These are phyloP conservation scores for Yamadazyma olivae DNA, from an alignment of 805 yeast species.

Conservation along the genomic window DNA sequence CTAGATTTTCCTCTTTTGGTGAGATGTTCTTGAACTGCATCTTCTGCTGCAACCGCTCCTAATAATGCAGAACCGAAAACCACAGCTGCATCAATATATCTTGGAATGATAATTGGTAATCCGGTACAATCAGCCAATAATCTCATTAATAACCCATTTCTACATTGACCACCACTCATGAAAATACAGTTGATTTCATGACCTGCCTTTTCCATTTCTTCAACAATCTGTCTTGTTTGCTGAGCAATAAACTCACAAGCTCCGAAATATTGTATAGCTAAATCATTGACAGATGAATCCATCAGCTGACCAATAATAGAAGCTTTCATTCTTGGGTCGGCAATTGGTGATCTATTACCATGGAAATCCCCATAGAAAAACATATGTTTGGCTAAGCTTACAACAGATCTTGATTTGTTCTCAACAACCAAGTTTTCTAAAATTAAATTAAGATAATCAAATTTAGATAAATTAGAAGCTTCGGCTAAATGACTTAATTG, in stretches of 20 bases:
- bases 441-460: constrained; percentile 76
- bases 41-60: constrained; percentile 91
- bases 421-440: constrained; percentile 64
- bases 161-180: constrained; percentile 96
- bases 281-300: constrained; percentile 81
- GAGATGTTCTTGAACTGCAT: constrained; percentile 42
- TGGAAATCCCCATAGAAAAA: constrained; percentile 96
- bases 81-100: constrained; percentile 95
- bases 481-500: constrained; percentile 68
- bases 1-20: constrained; percentile 31
- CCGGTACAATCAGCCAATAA: constrained; percentile 91
- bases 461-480: constrained; percentile 66
- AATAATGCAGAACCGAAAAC: constrained; percentile 93
- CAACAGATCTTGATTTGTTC: constrained; percentile 64
- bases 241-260: constrained; percentile 98
- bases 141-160: constrained; percentile 86
- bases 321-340: constrained; percentile 92
- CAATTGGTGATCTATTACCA: constrained; percentile 97
- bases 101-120: constrained; percentile 85
- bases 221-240: constrained; percentile 94
- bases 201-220: constrained; percentile 77
- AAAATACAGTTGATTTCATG: constrained; percentile 73
- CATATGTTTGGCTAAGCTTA: constrained; percentile 75
- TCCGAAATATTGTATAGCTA: constrained; percentile 83
- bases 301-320: constrained; percentile 88